These are phyloP conservation scores for Lachancea thermotolerans DNA, from an alignment of 805 yeast species.

Conservation along the genomic window DNA sequence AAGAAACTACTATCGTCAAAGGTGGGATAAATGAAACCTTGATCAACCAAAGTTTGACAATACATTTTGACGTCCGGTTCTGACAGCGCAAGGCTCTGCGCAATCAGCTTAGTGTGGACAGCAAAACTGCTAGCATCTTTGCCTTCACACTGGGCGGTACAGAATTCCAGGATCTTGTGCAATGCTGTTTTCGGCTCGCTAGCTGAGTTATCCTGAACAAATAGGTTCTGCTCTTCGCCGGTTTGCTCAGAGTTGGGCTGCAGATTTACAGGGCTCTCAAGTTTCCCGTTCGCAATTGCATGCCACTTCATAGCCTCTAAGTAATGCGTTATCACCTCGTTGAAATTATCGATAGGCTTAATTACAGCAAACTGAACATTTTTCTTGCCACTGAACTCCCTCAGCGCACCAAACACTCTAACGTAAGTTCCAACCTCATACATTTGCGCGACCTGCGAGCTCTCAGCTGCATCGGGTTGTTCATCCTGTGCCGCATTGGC, in stretches of 20 bases:
- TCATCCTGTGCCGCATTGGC: constrained; percentile 26
- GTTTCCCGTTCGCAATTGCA: constrained; percentile 48
- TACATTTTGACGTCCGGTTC: constrained; percentile 43
- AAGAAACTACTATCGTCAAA: constrained; percentile 58
- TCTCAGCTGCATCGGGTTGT: constrained; percentile 13
- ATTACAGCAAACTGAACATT: constrained; percentile 59
- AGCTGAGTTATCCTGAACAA: constrained; percentile 38
- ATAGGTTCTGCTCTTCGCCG: constrained; percentile 31
- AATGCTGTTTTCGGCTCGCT: constrained; percentile 27
- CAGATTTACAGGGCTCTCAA: constrained; percentile 13
- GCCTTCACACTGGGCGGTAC: constrained; percentile 39
- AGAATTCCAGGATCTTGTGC: constrained; percentile 44
- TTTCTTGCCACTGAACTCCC: constrained; percentile 57
- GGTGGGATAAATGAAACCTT: constrained; percentile 63
- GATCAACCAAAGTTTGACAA: constrained; percentile 53
- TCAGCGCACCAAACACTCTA: constrained; percentile 48
- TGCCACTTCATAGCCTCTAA: constrained; percentile 56
- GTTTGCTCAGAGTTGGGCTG: constrained; percentile 15
- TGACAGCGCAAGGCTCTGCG: constrained; percentile 47
- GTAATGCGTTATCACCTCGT: constrained; percentile 62
- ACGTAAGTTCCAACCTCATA: constrained; percentile 50
- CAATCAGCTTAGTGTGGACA: constrained; percentile 58
- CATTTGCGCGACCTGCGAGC: constrained; percentile 31
- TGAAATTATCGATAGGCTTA: constrained; percentile 52
- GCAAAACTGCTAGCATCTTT: constrained; percentile 57